phyloP scores from a whole-genome alignment of 2,329 filamentous ascomycete genomes.

The Apiospora arundinis region DNA sequence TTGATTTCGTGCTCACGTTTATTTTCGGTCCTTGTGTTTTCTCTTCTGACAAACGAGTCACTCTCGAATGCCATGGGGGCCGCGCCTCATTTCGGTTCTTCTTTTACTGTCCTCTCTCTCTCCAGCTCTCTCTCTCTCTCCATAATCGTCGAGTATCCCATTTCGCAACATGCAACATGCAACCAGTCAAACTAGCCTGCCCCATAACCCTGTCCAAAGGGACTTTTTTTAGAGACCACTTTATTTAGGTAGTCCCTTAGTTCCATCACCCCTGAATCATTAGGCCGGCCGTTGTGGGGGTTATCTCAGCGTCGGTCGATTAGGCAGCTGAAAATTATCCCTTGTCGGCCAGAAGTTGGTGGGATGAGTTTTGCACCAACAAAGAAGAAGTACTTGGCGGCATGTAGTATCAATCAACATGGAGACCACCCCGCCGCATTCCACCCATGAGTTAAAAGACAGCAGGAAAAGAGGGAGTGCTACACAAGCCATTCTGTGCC shows the following conservation, averaged over 20 bases:
- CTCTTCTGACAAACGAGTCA: not conserved
- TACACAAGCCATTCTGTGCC: not conserved
- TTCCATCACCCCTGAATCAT: not conserved
- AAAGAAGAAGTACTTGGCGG: not conserved
- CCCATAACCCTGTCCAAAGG: not conserved
- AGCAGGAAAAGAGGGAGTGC: not conserved
- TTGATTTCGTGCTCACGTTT: not conserved
- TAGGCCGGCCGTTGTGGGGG: not conserved
- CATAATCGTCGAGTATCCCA: no score
- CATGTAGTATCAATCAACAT: not conserved
- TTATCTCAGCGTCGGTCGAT: not conserved
- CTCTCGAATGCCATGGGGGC: not conserved
- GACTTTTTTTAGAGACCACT: not conserved
- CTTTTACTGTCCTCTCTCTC: not conserved
- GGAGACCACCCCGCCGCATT: not conserved
- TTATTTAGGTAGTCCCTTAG: not conserved
- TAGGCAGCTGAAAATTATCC: not conserved
- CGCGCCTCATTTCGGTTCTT: not conserved
- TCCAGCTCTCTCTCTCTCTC: no score
- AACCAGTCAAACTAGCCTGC: not conserved
- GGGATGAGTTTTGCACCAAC: not conserved
- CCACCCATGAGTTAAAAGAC: no score
- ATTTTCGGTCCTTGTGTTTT: not conserved
- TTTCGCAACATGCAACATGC: not conserved
- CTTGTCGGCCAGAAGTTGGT: not conserved